Evolutionary conservation across 331 rosid species (phyloP).

Genomic region (Malus hybrid): DNA sequence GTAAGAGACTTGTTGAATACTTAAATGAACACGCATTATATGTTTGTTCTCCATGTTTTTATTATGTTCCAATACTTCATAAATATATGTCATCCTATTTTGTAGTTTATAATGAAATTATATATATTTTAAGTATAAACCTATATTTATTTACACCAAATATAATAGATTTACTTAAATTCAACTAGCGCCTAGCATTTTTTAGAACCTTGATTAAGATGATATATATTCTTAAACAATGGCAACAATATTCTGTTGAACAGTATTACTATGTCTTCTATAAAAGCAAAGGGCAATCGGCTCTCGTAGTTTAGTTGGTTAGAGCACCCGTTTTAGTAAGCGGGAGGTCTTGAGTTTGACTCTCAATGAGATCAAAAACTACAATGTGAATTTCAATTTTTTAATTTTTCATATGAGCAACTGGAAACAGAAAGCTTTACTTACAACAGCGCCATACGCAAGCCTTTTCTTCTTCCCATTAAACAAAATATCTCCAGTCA

Average conservation of each 20-base stretch:
- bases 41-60: no score
- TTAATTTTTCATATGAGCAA: background rate
- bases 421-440: slow-evolving; percentile 14
- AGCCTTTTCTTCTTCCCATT: slow-evolving; percentile 81
- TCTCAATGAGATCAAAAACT: slow-evolving; percentile 10
- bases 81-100: no score
- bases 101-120: no score
- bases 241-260: background rate
- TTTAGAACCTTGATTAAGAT: no score
- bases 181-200: no score
- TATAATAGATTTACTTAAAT: no score
- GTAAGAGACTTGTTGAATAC: no score
- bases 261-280: background rate
- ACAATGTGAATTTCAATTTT: background rate
- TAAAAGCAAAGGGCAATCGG: background rate
- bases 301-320: slow-evolving; percentile 48
- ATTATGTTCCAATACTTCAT: no score
- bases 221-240: background rate
- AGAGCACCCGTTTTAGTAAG: slow-evolving; percentile 70
- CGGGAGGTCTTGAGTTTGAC: no score
- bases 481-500: slow-evolving; percentile 82
- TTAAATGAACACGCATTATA: no score
- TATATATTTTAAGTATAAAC: no score
- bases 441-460: slow-evolving; percentile 77
- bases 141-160: no score